Base-by-base conservation (phyloP, 345 rosid genomes). In the Eucalyptus pauciflora region DNA sequence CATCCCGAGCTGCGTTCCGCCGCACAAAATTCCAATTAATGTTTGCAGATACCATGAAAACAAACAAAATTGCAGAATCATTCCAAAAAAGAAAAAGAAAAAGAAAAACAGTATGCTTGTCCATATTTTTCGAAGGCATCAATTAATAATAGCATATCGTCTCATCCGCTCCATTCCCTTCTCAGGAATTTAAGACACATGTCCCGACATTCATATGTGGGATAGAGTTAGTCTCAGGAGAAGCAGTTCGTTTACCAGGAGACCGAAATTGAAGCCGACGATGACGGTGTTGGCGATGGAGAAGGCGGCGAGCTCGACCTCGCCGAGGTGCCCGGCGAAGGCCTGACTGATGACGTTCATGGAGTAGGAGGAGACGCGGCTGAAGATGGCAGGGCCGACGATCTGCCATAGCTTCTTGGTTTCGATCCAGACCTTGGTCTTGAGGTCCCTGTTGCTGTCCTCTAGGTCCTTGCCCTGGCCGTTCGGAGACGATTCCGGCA, bases 271-370 rank as follows among this genome's bases (percentile, higher is more conserved):
- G 89, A 93, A 91, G 85, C 94, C 94, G 86, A 89, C 92, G 51
- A 93, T 90, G 87, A 92, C 94, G 37, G 91, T 92, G 67, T 88
- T 90, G 64, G 92, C 91, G n/a, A 92, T 92, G 91, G 94, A 93
- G 52, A 92, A 81, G 76, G 91, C 92, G 20, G 93, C 94, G 76
- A 93, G 92, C 88, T 93, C 92, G 18, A 93, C 92, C 60, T 93
- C 93, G 20, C 94, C 94, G 88, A 93, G 62, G 88, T 93, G 93
- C 71, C 94, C 94, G 17, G 93, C 92, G 81, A 90, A 93, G 45
- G 93, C 93, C 86, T 93, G 94, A 13, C 92, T 92, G 88, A 91
- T 89, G 83, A 93, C 89, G 80, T 91, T 89, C 94, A 93, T 93
- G 45, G 93, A 89, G 89, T 87, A 93, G 56, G 93, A 60, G 64